A percentile compares a stretch with the other conserved stretches of the same genome.
These are phyloP conservation scores for Adansonia grandidieri DNA, from an alignment of 441 rosid genomes.

Conservation along the genomic window DNA sequence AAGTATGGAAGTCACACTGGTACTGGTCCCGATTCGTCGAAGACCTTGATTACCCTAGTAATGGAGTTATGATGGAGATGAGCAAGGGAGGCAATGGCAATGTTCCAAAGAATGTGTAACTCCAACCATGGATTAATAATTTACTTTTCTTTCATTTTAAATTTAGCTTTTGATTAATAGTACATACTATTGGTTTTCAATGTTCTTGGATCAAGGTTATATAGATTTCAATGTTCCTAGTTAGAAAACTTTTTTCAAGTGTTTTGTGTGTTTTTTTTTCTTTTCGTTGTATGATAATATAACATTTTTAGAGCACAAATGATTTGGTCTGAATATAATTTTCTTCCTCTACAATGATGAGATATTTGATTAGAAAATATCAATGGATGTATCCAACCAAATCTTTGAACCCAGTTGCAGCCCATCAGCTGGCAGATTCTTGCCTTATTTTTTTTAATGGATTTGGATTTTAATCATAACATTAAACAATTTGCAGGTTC, in stretches of 20 bases:
- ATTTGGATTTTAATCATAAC: no score
- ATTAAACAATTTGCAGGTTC: no score
- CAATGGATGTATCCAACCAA: not conserved
- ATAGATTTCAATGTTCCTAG: not conserved
- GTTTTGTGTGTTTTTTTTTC: no score
- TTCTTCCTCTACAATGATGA: not conserved
- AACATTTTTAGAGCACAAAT: no score
- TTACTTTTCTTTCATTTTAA: not conserved
- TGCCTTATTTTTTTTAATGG: not conserved
- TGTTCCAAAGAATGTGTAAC: conserved; percentile 45
- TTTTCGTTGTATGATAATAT: no score
- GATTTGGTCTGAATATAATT: not conserved
- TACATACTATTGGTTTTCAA: not conserved
- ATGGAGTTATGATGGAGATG: conserved; percentile 53
- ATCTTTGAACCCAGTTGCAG: not conserved
- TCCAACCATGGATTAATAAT: not conserved
- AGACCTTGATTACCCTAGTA: conserved; percentile 41
- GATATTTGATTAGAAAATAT: not conserved
- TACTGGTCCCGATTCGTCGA: conserved; percentile 67
- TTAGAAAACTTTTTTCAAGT: no score
- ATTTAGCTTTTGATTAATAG: conserved; percentile 20
- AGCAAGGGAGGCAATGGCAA: conserved; percentile 42
- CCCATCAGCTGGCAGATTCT: not conserved
- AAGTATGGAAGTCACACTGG: conserved; percentile 78
- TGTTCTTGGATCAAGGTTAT: not conserved